Percentiles rank a stretch among this genome's conserved stretches.
These are phyloP conservation scores for Zygosaccharomyces bisporus DNA, from an alignment of 805 yeast species.

Conservation along the genomic window DNA sequence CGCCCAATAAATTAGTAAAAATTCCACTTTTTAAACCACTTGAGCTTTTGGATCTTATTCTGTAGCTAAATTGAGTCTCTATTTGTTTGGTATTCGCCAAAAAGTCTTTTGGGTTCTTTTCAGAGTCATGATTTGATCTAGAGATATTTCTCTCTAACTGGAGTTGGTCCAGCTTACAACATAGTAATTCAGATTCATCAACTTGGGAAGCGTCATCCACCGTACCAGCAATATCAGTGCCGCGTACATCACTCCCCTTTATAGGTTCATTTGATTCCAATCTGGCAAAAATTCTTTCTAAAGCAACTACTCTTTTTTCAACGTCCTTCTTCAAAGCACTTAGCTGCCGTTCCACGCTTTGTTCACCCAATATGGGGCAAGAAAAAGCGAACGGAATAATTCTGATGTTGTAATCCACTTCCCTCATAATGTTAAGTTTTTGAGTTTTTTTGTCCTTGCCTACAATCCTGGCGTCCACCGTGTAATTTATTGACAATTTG, in stretches of 20 bases:
- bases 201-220: slow-evolving; percentile 21
- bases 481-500: slow-evolving; percentile 46
- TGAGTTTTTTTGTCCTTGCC: slow-evolving; percentile 40
- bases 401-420: slow-evolving; percentile 38
- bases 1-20: slow-evolving; percentile 26
- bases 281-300: slow-evolving; percentile 25
- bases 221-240: slow-evolving; percentile 30
- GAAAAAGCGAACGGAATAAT: slow-evolving; percentile 41
- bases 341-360: slow-evolving; percentile 23
- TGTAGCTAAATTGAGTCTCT: slow-evolving; percentile 32
- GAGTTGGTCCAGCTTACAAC: slow-evolving; percentile 31
- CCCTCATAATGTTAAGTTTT: slow-evolving; percentile 34
- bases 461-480: slow-evolving; percentile 54
- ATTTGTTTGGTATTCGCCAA: slow-evolving; percentile 10
- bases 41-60: slow-evolving; percentile 21
- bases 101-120: slow-evolving; percentile 3
- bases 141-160: slow-evolving; percentile 27
- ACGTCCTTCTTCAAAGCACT: slow-evolving; percentile 24
- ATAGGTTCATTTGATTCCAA: slow-evolving; percentile 26
- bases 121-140: slow-evolving; percentile 4
- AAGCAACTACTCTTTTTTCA: slow-evolving; percentile 29
- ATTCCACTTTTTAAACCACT: slow-evolving; percentile 22
- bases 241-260: slow-evolving; percentile 26
- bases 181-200: slow-evolving; percentile 26
- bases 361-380: slow-evolving; percentile 22